Evolutionary conservation across 768 basidiomycete genomes (phyloP), one percentile per base, ranked within the genome.

Genomic region (Naematelia encephala): DNA sequence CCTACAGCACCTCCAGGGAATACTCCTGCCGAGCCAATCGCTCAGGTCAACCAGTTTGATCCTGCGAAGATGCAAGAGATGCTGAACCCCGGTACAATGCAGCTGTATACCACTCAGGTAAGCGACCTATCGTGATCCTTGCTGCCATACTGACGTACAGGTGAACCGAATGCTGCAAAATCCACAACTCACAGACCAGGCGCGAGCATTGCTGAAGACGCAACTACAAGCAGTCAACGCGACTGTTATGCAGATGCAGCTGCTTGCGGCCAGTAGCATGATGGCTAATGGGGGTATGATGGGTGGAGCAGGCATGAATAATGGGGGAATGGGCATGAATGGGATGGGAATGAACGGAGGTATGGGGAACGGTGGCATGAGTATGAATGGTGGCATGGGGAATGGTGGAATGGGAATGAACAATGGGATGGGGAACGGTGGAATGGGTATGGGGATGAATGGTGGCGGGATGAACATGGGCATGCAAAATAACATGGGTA

Each of bases 241-340:
- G 21, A 62, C 51, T 19, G 54, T 72, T 14, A 42, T 67, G 49
- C 68, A 72, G 44, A 65, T 72, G 63, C 70, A 72, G 52, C 56
- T 72, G 59, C 50, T 69, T 55, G 59, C 54, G 12, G 45, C 51
- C 13, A 59, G 13, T 64, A 86, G 88, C 81, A 83, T 91, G 64
- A 54, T 54, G 43, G 21, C 49, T 26, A 23, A 39, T 21, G 30
- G 28, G 23, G 43, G 28, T 25, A 54, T 43, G 39, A 42, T 43
- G 66, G 65, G 30, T 61, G 59, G 44, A 57, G 46, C 42, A 19
- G 51, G 61, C 34, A 62, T 68, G 54, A 63, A 55, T 51, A 49
- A 39, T 44, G 63, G 50, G 27, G 58, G 56, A 27, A 68, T 60
- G 61, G 67, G 47, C 43, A 60, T 62, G 54, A 54, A 47, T 19